Evolutionary conservation across 2,329 filamentous ascomycete genomes (phyloP).

Genomic region (Sclerotinia spermophila): DNA sequence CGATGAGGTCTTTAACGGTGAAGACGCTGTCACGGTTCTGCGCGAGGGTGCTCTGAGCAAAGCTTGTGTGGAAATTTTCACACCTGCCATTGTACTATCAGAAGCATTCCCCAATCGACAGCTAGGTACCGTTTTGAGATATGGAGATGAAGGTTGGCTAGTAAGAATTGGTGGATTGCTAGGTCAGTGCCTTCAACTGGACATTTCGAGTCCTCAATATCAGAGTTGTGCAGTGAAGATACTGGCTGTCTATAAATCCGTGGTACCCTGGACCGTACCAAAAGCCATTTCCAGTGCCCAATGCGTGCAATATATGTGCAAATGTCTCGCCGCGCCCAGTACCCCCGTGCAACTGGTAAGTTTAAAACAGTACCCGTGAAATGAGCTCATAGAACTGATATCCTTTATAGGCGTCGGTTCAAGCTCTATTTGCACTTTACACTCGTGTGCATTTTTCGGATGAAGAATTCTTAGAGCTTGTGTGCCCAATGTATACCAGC

Average conservation of each 20-base stretch:
- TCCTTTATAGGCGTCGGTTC: slow-evolving; percentile 63
- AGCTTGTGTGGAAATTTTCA: slow-evolving; percentile 91
- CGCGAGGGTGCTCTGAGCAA: slow-evolving; percentile 81
- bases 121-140: slow-evolving; percentile 60
- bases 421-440: slow-evolving; percentile 81
- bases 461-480: slow-evolving; percentile 72
- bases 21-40: slow-evolving; percentile 80
- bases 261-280: slow-evolving; percentile 83
- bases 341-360: slow-evolving; percentile 71
- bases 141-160: slow-evolving; percentile 83
- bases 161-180: slow-evolving; percentile 72
- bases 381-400: slow-evolving; percentile 23
- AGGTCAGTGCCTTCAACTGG: slow-evolving; percentile 64
- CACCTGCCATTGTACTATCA: slow-evolving; percentile 68
- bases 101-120: slow-evolving; percentile 75
- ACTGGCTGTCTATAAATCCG: slow-evolving; percentile 71
- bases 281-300: slow-evolving; percentile 71
- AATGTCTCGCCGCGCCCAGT: slow-evolving; percentile 65
- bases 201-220: slow-evolving; percentile 62
- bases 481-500: slow-evolving; percentile 74
- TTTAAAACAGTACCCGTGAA: slow-evolving; percentile 13
- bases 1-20: slow-evolving; percentile 88
- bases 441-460: slow-evolving; percentile 69
- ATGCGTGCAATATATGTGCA: slow-evolving; percentile 67
- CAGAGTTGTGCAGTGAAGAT: slow-evolving; percentile 71